Conservation (phyloP, 2,329 filamentous ascomycete genomes). For the Beauveria bassiana region DNA sequence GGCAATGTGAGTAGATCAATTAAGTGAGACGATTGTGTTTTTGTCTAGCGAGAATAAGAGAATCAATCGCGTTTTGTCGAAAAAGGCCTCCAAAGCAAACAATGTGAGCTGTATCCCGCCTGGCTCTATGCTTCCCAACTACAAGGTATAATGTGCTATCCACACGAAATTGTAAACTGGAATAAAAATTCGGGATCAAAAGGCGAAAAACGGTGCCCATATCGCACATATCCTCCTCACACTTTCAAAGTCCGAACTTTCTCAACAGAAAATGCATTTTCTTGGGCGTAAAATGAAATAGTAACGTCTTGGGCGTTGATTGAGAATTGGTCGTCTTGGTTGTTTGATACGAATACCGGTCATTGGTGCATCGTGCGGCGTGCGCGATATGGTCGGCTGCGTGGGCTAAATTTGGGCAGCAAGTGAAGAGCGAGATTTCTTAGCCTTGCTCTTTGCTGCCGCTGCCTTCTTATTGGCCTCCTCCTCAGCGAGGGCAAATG, state of each 20-base stretch:
- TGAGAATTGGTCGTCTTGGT: too few relatives aligned
- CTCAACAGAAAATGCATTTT: neutral
- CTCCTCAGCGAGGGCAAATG: slow-evolving; percentile 51
- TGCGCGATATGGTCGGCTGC: neutral
- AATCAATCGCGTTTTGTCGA: neutral
- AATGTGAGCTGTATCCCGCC: neutral
- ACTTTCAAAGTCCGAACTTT: neutral
- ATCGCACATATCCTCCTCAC: neutral
- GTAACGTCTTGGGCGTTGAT: too few relatives aligned
- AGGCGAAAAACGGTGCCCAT: neutral
- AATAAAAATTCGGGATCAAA: neutral
- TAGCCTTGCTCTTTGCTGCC: slow-evolving; percentile 31
- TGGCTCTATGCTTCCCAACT: neutral
- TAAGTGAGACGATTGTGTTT: neutral
- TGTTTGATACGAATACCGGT: too few relatives aligned
- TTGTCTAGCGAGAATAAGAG: neutral
- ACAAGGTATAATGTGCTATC: neutral
- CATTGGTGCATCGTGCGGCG: neutral
- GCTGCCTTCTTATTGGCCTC: slow-evolving; percentile 35
- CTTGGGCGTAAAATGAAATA: neutral
- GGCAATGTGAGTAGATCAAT: neutral
- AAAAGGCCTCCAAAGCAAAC: neutral
- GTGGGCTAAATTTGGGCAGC: slow-evolving; percentile 18
- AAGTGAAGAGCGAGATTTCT: slow-evolving; percentile 36
- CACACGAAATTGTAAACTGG: neutral